phyloP scores from a whole-genome alignment of 768 basidiomycete species.

The Suillus fuscotomentosus region DNA sequence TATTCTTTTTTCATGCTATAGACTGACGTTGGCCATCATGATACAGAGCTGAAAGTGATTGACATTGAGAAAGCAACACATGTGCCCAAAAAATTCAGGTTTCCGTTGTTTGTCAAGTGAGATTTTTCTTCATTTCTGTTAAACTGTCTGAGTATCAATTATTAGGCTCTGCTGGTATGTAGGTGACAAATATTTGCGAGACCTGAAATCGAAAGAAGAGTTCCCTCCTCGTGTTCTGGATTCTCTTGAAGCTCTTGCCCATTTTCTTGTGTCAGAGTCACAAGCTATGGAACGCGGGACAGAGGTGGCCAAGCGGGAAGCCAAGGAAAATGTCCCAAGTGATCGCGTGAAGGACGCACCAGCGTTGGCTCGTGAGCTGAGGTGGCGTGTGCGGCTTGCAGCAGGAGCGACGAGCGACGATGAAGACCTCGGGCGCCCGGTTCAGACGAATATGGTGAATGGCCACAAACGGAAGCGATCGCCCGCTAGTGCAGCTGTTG shows the following conservation, averaged over 20 bases:
- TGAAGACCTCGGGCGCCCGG: constrained; percentile 40
- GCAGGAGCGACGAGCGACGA: constrained; percentile 67
- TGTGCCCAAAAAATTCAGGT: constrained; percentile 90
- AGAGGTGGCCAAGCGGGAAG: constrained; percentile 72
- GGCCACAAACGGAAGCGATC: constrained; percentile 41
- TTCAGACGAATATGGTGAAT: constrained; percentile 25
- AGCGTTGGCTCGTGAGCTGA: constrained; percentile 77
- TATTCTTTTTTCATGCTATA: constrained; percentile 3
- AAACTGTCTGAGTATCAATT: constrained; percentile 5
- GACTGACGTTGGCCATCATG: constrained; percentile 10
- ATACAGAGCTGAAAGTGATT: constrained; percentile 78
- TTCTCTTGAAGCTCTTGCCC: constrained; percentile 68
- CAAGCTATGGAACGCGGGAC: constrained; percentile 68
- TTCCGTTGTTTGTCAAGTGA: constrained; percentile 78
- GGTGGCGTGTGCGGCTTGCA: constrained; percentile 75
- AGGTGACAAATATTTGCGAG: constrained; percentile 75
- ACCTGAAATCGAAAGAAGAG: constrained; percentile 59
- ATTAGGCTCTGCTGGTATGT: constrained; percentile 87
- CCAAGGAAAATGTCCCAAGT: constrained; percentile 75
- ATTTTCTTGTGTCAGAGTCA: constrained; percentile 78
- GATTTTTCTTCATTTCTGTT: constrained; percentile 20
- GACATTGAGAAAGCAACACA: constrained; percentile 92
- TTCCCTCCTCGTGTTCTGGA: constrained; percentile 60
- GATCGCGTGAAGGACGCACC: constrained; percentile 84
- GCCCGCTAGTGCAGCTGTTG: constrained; percentile 14